phyloP scores from a whole-genome alignment of 352 stramenopile genomes.

The Plasmopara viticola region DNA sequence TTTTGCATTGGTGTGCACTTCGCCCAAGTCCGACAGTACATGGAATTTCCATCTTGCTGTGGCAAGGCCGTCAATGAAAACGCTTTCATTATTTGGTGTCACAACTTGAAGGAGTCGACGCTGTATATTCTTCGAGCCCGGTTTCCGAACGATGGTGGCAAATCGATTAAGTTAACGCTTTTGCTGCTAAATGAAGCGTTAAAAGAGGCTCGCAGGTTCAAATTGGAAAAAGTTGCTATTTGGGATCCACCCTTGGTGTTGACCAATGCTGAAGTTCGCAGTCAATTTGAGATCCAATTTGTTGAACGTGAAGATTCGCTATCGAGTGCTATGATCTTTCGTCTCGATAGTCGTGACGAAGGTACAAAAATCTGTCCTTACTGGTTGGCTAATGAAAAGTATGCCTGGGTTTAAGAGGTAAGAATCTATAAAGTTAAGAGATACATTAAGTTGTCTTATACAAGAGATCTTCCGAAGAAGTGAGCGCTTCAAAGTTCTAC shows the following conservation, averaged over 20 bases:
- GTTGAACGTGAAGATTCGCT: constrained; percentile 42
- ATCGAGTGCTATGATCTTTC: constrained; percentile 52
- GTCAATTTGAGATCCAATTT: constrained; percentile 27
- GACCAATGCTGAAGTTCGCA: constrained; percentile 12
- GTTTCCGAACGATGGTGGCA: constrained; percentile 15
- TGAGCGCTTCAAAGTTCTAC: no score
- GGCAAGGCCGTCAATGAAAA: constrained; percentile 33
- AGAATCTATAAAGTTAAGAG: no score
- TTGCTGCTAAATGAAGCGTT: constrained; percentile 31
- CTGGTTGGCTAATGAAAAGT: constrained; percentile 45
- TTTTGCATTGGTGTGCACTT: constrained; percentile 55
- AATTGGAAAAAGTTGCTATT: constrained; percentile 32
- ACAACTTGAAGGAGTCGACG: constrained; percentile 54
- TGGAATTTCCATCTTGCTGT: constrained; percentile 31
- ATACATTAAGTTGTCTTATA: no score
- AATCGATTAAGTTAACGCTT: constrained; percentile 8
- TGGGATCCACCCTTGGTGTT: constrained; percentile 35
- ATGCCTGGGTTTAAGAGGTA: constrained; percentile 33
- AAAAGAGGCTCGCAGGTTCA: constrained; percentile 35
- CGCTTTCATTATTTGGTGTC: constrained; percentile 57
- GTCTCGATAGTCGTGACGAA: background rate
- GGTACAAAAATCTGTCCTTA: constrained; percentile 7
- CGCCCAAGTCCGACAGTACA: constrained; percentile 26
- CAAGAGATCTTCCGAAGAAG: no score
- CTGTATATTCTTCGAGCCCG: constrained; percentile 46